A percentile compares a stretch with the other conserved stretches of the same genome.
These are phyloP conservation scores for Cnidoscolus chayamansa DNA, from an alignment of 441 rosid species.

Conservation along the genomic window DNA sequence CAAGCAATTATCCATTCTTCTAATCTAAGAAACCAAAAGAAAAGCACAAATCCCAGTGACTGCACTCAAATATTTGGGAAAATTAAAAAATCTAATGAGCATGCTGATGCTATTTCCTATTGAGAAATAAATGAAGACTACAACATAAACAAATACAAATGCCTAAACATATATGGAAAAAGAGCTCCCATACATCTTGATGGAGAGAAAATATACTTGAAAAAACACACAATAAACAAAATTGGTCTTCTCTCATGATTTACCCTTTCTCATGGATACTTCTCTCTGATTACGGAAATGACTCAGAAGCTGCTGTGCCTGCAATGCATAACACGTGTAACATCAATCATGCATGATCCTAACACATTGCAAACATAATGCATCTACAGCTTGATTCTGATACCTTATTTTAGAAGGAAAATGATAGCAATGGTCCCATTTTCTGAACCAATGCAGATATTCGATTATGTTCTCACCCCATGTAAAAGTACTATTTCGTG, in stretches of 20 bases:
- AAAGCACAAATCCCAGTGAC: conserved; percentile 5
- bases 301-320: conserved; percentile 94
- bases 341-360: conserved; percentile 19
- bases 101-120: conserved; percentile 3
- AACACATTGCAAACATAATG: background rate
- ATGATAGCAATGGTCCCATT: too few species aligned
- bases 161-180: conserved; percentile 12
- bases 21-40: background rate
- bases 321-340: conserved; percentile 25
- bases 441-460: too few species aligned
- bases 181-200: conserved; percentile 10
- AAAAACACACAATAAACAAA: conserved; percentile 18
- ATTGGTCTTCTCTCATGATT: conserved; percentile 34
- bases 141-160: conserved; percentile 13
- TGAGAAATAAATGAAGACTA: conserved; percentile 19
- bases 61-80: conserved; percentile 17
- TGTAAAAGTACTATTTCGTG: too few species aligned
- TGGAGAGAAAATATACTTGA: conserved; percentile 4
- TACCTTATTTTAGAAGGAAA: too few species aligned
- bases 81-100: background rate
- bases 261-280: conserved; percentile 54
- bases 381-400: background rate
- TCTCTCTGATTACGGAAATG: conserved; percentile 90
- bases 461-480: too few species aligned
- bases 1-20: conserved; percentile 11